phyloP scores from a whole-genome alignment of 2,329 filamentous ascomycete species.

The Penicillium sp. region DNA sequence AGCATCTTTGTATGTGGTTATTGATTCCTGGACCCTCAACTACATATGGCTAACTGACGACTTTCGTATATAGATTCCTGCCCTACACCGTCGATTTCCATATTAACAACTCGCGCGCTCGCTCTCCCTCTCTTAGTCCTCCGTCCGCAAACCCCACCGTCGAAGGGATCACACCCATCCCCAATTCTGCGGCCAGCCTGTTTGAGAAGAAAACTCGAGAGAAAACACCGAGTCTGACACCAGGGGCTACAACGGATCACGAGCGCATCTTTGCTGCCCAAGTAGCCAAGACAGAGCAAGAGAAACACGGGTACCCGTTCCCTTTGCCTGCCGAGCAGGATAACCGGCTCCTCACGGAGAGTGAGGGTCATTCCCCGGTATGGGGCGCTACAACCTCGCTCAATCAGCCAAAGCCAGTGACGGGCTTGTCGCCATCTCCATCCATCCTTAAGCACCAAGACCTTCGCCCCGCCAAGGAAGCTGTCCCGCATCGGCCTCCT shows the following conservation, averaged over 20 bases:
- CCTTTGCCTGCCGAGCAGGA: conserved; percentile 38
- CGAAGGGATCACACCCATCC: conserved; percentile 26
- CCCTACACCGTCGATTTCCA: conserved; percentile 91
- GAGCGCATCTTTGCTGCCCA: conserved; percentile 41
- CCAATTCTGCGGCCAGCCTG: conserved; percentile 32
- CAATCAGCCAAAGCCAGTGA: conserved; percentile 75
- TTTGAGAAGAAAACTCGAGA: conserved; percentile 32
- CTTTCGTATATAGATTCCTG: conserved; percentile 64
- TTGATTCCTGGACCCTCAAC: not conserved
- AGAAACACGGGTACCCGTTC: conserved; percentile 32
- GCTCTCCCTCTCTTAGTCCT: conserved; percentile 45
- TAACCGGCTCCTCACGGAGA: conserved; percentile 58
- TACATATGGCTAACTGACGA: conserved; percentile 7
- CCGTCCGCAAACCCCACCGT: conserved; percentile 23
- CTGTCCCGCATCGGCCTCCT: conserved; percentile 20
- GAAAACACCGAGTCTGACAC: conserved; percentile 33
- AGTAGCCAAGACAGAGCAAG: conserved; percentile 24
- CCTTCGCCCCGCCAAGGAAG: conserved; percentile 27
- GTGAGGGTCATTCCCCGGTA: conserved; percentile 70
- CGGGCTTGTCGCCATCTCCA: conserved; percentile 70
- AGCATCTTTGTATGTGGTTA: conserved; percentile 54
- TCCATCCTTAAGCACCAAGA: conserved; percentile 69
- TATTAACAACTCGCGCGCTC: conserved; percentile 45
- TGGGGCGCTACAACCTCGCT: conserved; percentile 67
- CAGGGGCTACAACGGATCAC: conserved; percentile 43